Percentiles rank a stretch among this genome's conserved stretches.
Evolutionary conservation across 2,329 filamentous ascomycete species (phyloP).

Genomic region (Pezicula radicicola): DNA sequence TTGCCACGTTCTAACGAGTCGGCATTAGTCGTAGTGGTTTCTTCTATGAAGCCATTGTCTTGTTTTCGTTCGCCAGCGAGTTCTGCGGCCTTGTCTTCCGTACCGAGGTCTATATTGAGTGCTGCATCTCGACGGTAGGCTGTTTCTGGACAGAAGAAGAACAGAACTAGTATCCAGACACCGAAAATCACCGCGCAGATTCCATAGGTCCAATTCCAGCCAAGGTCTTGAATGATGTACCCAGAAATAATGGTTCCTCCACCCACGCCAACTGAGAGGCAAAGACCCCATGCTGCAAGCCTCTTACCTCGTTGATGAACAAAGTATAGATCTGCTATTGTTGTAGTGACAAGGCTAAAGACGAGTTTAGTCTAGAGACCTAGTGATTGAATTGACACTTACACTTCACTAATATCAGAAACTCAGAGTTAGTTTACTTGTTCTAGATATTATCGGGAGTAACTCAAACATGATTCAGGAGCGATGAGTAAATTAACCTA

Average conservation of each 20-base stretch:
- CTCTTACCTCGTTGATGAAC: conserved; percentile 13
- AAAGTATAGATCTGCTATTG: conserved; percentile 13
- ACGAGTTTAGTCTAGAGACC: no score
- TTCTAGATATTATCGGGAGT: no score
- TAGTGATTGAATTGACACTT: not conserved
- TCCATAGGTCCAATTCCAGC: conserved; percentile 28
- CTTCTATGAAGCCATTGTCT: not conserved
- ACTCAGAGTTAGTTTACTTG: no score
- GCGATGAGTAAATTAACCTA: no score
- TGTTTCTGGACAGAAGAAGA: conserved; percentile 40
- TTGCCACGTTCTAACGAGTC: not conserved
- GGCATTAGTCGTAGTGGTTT: not conserved
- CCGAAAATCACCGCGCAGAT: conserved; percentile 36
- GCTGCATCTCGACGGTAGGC: conserved; percentile 24
- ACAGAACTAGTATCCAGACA: conserved; percentile 33
- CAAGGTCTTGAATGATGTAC: conserved; percentile 30
- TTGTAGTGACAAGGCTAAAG: conserved; percentile 9
- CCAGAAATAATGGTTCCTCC: conserved; percentile 31
- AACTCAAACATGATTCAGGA: no score
- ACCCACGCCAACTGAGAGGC: conserved; percentile 7
- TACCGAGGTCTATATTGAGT: conserved; percentile 12
- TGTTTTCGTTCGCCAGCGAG: not conserved
- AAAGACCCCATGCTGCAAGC: conserved; percentile 16
- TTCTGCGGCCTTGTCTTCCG: conserved; percentile 9
- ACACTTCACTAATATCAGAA: conserved; percentile 4